These are phyloP conservation scores for Aristolochia contorta DNA, from an alignment of 164 flowering plant genomes.

Conservation along the genomic window DNA sequence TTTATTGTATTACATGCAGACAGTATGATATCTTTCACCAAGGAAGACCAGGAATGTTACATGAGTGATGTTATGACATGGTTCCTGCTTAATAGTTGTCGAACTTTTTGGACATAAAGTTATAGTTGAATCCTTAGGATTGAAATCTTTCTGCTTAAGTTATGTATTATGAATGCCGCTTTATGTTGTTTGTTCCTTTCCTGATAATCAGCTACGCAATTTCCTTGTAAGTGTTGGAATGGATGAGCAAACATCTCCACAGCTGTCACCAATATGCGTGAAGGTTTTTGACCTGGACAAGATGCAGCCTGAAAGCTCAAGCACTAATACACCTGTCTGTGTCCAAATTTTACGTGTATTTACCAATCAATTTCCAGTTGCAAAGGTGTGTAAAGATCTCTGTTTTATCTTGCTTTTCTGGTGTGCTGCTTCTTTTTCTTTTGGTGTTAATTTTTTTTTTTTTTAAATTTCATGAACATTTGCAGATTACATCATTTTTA, in stretches of 20 bases:
- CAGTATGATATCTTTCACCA: too few relatives aligned
- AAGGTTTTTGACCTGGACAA: conserved; percentile 94
- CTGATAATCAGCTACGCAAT: conserved; percentile 68
- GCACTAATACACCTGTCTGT: conserved; percentile 67
- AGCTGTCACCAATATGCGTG: conserved; percentile 60
- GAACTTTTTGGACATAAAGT: too few relatives aligned
- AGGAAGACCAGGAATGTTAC: too few relatives aligned
- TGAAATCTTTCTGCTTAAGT: too few relatives aligned
- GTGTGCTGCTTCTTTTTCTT: neutral
- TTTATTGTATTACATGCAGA: too few relatives aligned
- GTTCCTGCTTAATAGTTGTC: too few relatives aligned
- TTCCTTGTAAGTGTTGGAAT: conserved; percentile 80
- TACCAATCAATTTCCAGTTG: conserved; percentile 83
- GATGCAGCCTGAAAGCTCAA: conserved; percentile 78
- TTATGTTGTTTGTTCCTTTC: conserved; percentile 2
- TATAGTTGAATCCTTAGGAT: too few relatives aligned
- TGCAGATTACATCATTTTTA: conserved; percentile 85
- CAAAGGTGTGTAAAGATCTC: conserved; percentile 44
- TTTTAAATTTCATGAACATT: neutral
- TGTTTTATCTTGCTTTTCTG: neutral
- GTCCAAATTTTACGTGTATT: conserved; percentile 80
- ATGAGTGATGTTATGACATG: too few relatives aligned
- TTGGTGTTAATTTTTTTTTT: neutral
- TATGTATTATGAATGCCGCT: neutral
- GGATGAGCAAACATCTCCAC: conserved; percentile 73